Base-by-base conservation (phyloP, 2,329 filamentous ascomycete genomes). In the Trichoderma endophyticum region DNA sequence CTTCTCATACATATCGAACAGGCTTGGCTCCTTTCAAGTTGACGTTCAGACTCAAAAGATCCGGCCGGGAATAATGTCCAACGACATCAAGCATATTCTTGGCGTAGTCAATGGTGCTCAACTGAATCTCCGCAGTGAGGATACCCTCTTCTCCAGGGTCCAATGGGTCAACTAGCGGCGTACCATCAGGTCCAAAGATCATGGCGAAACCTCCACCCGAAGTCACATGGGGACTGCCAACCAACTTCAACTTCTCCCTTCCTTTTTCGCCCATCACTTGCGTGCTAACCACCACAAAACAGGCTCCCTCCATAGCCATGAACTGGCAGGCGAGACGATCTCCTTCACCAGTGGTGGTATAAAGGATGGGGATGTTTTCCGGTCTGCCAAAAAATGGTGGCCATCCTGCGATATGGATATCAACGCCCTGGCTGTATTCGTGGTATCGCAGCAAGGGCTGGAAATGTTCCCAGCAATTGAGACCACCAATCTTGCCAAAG, bases 381-480 rank as follows among this genome's bases (percentile, higher is more conserved):
- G 51, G 51, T 4, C 12, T 67, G 18, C 11, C 14, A 12, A 67
- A 67, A 24, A 67, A 67, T 1, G 64, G 51, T 15, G 64, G 64
- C 64, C 51, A 59, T 4, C 64, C 32, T 15, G 21, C 64, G 24
- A 67, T 21, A 2, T 67, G 64, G 24, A 67, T 67, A 6, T 67
- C 51, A 15, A 67, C 51, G 4, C 51, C 64, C 18, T 67, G 51
- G 9, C 64, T 67, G 21, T 67, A 57, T 12, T 57, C 48, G 21
- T 57, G 48, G 32, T 57, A 67, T 39, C 64, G 63, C 21, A 66
- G n/a, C 30, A 66, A 7, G 6, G 75, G 68, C 21, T 67, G 73
- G 7, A 73, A 83, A 71, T 89, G 84, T 75, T 87, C 85, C 84
- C 84, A 88, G 77, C 86, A 87, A 73, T 86, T 86, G 61, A 88